Conservation (phyloP, 306 rosid species). For the Cercis canadensis region DNA sequence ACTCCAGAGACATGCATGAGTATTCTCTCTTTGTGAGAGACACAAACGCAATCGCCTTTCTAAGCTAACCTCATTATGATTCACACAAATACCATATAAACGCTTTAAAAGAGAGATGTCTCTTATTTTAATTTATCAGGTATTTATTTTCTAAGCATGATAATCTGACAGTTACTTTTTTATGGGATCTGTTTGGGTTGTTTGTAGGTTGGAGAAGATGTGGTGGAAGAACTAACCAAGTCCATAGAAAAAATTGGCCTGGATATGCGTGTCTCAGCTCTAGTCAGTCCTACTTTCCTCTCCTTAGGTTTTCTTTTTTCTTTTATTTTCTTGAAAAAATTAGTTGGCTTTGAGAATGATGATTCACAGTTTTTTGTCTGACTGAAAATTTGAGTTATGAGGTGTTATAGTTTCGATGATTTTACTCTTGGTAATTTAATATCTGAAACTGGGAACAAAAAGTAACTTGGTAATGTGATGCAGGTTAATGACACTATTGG, state of each 20-base stretch:
- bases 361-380: conserved; percentile 24
- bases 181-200: conserved; percentile 34
- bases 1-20: conserved; percentile 17
- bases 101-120: conserved; percentile 20
- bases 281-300: conserved; percentile 60
- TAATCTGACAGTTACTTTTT: conserved; percentile 20
- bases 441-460: conserved; percentile 17
- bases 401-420: conserved; percentile 10
- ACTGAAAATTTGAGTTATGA: conserved; percentile 20
- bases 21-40: conserved; percentile 22
- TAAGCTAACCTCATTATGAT: not conserved
- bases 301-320: conserved; percentile 14
- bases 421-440: conserved; percentile 12
- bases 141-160: not conserved
- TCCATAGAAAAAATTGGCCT: conserved; percentile 79
- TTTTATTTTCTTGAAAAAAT: not conserved
- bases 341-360: conserved; percentile 18
- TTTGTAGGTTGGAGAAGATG: conserved; percentile 93
- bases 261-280: conserved; percentile 90
- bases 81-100: not conserved
- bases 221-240: conserved; percentile 75
- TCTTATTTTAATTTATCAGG: conserved; percentile 7
- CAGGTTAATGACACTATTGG: conserved; percentile 98
- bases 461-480: conserved; percentile 43
- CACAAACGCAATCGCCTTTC: not conserved